phyloP scores from a whole-genome alignment of 1,284 basidiomycete species.

The Irpex rosettiformis region DNA sequence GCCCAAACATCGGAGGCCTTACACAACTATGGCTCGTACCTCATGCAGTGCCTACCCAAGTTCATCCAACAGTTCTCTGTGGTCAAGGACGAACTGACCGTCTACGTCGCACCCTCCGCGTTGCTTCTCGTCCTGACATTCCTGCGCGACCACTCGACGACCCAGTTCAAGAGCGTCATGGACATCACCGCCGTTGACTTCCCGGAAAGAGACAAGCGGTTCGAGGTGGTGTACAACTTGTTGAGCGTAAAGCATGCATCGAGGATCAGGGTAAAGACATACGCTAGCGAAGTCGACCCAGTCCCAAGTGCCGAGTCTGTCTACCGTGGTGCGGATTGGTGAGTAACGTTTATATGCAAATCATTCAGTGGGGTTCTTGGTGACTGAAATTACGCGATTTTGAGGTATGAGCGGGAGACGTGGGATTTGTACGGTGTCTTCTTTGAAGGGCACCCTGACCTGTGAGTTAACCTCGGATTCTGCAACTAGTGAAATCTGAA shows the following conservation, averaged over 20 bases:
- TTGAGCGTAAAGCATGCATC: slow-evolving; percentile 75
- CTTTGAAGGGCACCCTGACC: slow-evolving; percentile 94
- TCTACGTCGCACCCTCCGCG: slow-evolving; percentile 84
- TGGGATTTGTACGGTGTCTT: slow-evolving; percentile 99
- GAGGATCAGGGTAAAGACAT: slow-evolving; percentile 96
- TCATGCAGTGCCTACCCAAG: slow-evolving; percentile 89
- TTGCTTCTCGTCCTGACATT: slow-evolving; percentile 89
- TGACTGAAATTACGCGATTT: slow-evolving; percentile 3
- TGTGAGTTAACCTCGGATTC: slow-evolving; percentile 54
- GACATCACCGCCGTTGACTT: slow-evolving; percentile 97
- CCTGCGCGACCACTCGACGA: slow-evolving; percentile 94
- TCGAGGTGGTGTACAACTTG: slow-evolving; percentile 97
- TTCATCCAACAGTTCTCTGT: slow-evolving; percentile 98
- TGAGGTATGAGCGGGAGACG: slow-evolving; percentile 92
- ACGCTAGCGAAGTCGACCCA: slow-evolving; percentile 93
- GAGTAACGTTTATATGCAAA: slow-evolving; percentile 22
- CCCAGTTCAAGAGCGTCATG: slow-evolving; percentile 91
- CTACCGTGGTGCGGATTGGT: slow-evolving; percentile 96
- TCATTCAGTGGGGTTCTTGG: slow-evolving; percentile 2
- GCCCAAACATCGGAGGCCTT: slow-evolving; percentile 70
- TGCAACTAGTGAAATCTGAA: slow-evolving; percentile 11
- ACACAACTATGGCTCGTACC: slow-evolving; percentile 89
- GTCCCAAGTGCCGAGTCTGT: slow-evolving; percentile 83
- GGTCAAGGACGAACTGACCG: slow-evolving; percentile 93
- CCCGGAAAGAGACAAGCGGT: slow-evolving; percentile 90